Base-by-base conservation (phyloP, 345 rosid species). In the Eutrema japonicum region DNA sequence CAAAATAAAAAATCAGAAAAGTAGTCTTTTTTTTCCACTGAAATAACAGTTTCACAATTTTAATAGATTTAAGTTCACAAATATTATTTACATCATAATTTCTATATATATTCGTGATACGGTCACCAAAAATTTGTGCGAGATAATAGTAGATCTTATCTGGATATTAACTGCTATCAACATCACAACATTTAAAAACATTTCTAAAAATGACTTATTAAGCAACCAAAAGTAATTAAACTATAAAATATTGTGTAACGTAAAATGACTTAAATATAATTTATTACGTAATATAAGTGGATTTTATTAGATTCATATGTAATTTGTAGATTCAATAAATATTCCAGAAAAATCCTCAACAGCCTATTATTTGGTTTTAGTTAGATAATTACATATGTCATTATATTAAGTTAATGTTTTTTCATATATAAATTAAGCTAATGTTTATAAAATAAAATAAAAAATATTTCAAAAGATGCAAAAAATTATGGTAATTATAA, bases 101-200 rank as follows among this genome's bases (percentile, higher is more conserved):
- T 29, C 8, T 59, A 38, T 45, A 43, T 3, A 63, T 63, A 47
- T 63, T 27, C 8, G 14, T 29, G 43, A 35, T 43, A 9, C 14
- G 2, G 29, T 33, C 53, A 14, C 14, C 18, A 64, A 45, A 45
- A 29, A 41, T 43, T 42, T 37, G 30, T 63, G 35, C 8, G 7
- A 50, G 52, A 66, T 68, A 30, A 9, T 63, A 50, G 43, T 63
- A 61, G 60, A 71, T 40, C 18, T 60, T 14, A 58, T 47, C 59
- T 8, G 48, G 3, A 59, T 35, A 47, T 59, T 32, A 58, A 68
- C 26, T 56, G 40, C 52, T 29, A 41, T 30, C 41, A 53, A n/a
- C n/a, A 42, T 2, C 4, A 41, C 10, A 29, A 10, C 42, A 42
- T 68, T 42, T 43, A 29, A 16, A 71, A 27, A 60, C 51, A 41